Conservation (phyloP, 306 rosid genomes). For the Prosopis cineraria region DNA sequence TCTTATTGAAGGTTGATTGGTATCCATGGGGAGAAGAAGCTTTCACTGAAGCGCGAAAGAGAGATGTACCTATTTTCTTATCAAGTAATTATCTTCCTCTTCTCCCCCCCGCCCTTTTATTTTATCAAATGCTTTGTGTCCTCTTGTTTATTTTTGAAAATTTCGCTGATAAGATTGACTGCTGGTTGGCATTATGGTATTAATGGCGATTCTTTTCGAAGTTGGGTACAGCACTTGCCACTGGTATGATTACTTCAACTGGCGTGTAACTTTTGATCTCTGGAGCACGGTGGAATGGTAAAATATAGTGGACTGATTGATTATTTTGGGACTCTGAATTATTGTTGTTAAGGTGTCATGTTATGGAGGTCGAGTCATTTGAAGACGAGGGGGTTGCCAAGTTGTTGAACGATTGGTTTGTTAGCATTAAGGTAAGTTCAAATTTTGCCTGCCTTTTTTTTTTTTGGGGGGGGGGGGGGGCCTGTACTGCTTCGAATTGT, state of each 20-base stretch:
- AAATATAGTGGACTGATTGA: slow-evolving; percentile 25
- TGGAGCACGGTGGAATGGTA: not conserved
- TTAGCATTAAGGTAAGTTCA: slow-evolving; percentile 78
- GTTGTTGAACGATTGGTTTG: slow-evolving; percentile 85
- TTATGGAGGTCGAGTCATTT: slow-evolving; percentile 97
- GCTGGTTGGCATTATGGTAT: slow-evolving; percentile 30
- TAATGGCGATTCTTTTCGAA: slow-evolving; percentile 43
- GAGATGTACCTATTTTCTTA: slow-evolving; percentile 87
- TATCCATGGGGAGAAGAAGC: slow-evolving; percentile 99
- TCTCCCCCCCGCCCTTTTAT: not conserved
- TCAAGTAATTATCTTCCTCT: slow-evolving; percentile 60
- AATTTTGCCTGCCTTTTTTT: not conserved
- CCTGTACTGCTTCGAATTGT: slow-evolving; percentile 24
- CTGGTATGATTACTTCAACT: slow-evolving; percentile 59
- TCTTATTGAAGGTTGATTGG: slow-evolving; percentile 78
- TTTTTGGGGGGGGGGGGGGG: too few relatives aligned
- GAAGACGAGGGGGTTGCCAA: slow-evolving; percentile 81
- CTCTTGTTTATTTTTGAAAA: not conserved
- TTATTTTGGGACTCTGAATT: slow-evolving; percentile 28
- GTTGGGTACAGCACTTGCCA: slow-evolving; percentile 99
- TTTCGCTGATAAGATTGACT: slow-evolving; percentile 33
- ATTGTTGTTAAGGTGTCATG: slow-evolving; percentile 78
- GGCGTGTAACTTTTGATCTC: slow-evolving; percentile 1
- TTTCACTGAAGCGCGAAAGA: slow-evolving; percentile 74
- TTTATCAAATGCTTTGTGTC: not conserved